Percentiles rank a stretch among this genome's conserved stretches.
phyloP scores from a whole-genome alignment of 108 stramenopile species.

The Licmophora abbreviata region DNA sequence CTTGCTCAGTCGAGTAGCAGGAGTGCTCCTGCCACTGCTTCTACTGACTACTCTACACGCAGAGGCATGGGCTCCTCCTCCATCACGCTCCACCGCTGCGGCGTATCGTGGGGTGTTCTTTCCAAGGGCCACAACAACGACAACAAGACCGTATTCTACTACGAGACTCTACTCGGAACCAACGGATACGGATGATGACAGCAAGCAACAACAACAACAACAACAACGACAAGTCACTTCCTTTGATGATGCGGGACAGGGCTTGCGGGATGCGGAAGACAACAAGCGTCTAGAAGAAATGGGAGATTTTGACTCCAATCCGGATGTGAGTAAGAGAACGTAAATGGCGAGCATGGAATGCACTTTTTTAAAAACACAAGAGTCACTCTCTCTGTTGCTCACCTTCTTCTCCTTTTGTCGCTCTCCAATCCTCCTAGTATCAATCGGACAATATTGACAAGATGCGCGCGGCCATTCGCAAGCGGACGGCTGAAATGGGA shows the following conservation, averaged over 20 bases:
- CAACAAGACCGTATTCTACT: not conserved
- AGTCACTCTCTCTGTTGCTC: not conserved
- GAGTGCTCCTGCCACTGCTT: no score
- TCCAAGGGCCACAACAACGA: no score
- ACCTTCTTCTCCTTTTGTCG: not conserved
- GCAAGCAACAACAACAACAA: slow-evolving; percentile 19
- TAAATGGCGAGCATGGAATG: not conserved
- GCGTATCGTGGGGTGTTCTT: no score
- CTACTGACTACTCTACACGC: no score
- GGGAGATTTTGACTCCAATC: slow-evolving; percentile 34
- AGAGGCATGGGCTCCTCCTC: no score
- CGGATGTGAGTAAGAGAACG: slow-evolving; percentile 15
- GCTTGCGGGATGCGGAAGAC: slow-evolving; percentile 23
- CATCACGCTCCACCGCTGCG: no score
- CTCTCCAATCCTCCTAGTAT: not conserved
- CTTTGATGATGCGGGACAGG: slow-evolving; percentile 26
- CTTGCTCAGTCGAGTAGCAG: no score
- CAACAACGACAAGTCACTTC: slow-evolving; percentile 3
- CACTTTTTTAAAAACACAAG: not conserved
- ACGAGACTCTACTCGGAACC: not conserved
- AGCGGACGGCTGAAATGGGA: slow-evolving; percentile 49
- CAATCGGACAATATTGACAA: slow-evolving; percentile 1
- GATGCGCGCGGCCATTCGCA: slow-evolving; percentile 56
- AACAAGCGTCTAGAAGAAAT: slow-evolving; percentile 21
- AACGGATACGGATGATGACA: slow-evolving; percentile 2